Evolutionary conservation across 1,284 basidiomycete species (phyloP), one percentile per base, ranked within the genome.

Genomic region (Melampsora larici-populina): DNA sequence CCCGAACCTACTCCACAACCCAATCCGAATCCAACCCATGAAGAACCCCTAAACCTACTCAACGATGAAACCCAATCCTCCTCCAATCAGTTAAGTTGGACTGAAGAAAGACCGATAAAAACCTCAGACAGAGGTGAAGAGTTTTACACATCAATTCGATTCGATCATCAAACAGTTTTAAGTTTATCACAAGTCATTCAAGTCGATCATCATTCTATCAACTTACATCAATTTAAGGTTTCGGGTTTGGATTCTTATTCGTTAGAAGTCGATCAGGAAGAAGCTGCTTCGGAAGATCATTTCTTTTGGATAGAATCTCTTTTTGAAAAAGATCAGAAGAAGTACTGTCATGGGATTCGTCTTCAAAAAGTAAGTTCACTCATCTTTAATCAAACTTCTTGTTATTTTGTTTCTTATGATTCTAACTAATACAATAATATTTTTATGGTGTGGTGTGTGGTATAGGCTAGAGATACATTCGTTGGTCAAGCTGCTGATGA

Each of bases 61-160:
- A 43, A 8, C 40, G 13, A 43, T 43, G 13, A 6, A 67, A 17
- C 21, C 67, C 48, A 24, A 21, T 4, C 24, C 29, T n/a, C 36
- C 36, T 46, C 17, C n/a, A n/a, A n/a, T n/a, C n/a, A n/a, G n/a
- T n/a, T n/a, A n/a, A 1, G 1, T n/a, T 73, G 70, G 70, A 21
- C 43, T 13, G 21, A 40, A 13, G 29, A 40, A 1, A 31, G 60
- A 51, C 70, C 70, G 0, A 64, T 36, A 40, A 64, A 21, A 49
- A 43, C 51, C 18, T 73, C 70, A 6, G 43, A 65, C 49, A 64
- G 48, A n/a, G 70, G 70, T 43, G 70, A 73, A 64, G 70, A 73
- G 7, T 73, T 73, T 51, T 73, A 73, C 51, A 46, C 46, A 62
- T 40, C 60, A 11, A 51, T 73, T 2, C 26, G 29, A 31, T 36